phyloP scores from a whole-genome alignment of 768 basidiomycete genomes.

The Russula emetica region DNA sequence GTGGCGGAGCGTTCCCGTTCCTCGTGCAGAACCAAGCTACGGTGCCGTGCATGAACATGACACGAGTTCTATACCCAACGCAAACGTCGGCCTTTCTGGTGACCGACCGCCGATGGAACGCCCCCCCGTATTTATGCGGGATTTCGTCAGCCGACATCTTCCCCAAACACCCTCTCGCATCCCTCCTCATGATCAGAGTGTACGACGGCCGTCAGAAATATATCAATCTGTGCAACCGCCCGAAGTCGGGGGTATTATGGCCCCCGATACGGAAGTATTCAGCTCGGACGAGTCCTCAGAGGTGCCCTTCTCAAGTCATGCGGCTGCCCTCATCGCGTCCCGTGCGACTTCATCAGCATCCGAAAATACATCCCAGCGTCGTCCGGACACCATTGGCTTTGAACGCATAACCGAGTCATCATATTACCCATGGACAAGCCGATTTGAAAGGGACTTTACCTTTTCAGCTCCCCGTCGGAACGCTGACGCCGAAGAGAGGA shows the following conservation, averaged over 20 bases:
- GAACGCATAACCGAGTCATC: constrained; percentile 6
- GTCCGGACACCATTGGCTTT: not conserved
- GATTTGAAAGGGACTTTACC: constrained; percentile 14
- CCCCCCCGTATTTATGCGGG: constrained; percentile 11
- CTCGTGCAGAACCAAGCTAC: constrained; percentile 19
- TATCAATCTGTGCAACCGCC: constrained; percentile 11
- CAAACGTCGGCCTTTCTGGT: not conserved
- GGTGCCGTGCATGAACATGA: constrained; percentile 17
- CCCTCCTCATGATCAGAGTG: not conserved
- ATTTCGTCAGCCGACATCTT: constrained; percentile 10
- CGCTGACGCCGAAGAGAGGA: constrained; percentile 13
- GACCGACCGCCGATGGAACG: constrained; percentile 16
- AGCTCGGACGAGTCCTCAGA: constrained; percentile 18
- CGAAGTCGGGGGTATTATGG: constrained; percentile 2
- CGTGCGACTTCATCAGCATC: constrained; percentile 15
- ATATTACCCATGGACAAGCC: constrained; percentile 8
- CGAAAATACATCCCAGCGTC: constrained; percentile 16
- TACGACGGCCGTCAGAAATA: constrained; percentile 15
- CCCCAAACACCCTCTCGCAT: constrained; percentile 17
- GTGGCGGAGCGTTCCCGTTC: constrained; percentile 18
- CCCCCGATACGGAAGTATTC: constrained; percentile 5
- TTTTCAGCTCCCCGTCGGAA: constrained; percentile 13
- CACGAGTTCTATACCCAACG: not conserved
- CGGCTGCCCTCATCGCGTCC: constrained; percentile 26
- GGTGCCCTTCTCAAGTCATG: constrained; percentile 26